A percentile compares a stretch with the other conserved stretches of the same genome.
These are phyloP conservation scores for Wolfiporia cocos DNA, from an alignment of 1,284 basidiomycete genomes.

Conservation along the genomic window DNA sequence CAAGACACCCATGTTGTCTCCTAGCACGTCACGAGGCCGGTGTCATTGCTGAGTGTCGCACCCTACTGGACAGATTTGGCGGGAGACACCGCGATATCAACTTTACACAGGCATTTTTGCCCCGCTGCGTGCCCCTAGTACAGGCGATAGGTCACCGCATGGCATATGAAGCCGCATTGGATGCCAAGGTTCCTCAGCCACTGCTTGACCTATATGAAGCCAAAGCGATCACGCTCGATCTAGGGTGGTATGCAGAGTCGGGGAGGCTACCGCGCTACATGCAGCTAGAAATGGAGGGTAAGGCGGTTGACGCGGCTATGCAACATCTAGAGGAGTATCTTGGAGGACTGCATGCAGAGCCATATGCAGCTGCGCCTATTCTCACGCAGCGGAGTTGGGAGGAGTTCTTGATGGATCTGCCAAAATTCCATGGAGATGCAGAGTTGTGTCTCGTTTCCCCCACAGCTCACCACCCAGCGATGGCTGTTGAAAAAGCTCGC, in stretches of 20 bases:
- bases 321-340: background rate
- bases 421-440: too few species aligned
- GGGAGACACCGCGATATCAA: constrained; percentile 37
- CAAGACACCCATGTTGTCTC: constrained; percentile 34
- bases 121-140: constrained; percentile 38
- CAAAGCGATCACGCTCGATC: constrained; percentile 40
- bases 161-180: constrained; percentile 31
- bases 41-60: constrained; percentile 20
- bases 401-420: too few species aligned
- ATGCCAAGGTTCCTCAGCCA: constrained; percentile 29
- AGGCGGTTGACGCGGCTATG: constrained; percentile 31
- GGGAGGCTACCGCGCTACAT: constrained; percentile 36
- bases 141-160: constrained; percentile 43
- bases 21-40: constrained; percentile 38
- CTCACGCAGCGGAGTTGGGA: too few species aligned
- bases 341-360: background rate
- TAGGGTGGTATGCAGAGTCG: constrained; percentile 48
- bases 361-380: background rate
- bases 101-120: constrained; percentile 26
- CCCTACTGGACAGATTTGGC: background rate
- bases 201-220: constrained; percentile 50
- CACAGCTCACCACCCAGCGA: too few species aligned
- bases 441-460: too few species aligned
- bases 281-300: constrained; percentile 38
- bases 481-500: too few species aligned